phyloP scores from a whole-genome alignment of 352 stramenopile species.

The Phytophthora palmivora region DNA sequence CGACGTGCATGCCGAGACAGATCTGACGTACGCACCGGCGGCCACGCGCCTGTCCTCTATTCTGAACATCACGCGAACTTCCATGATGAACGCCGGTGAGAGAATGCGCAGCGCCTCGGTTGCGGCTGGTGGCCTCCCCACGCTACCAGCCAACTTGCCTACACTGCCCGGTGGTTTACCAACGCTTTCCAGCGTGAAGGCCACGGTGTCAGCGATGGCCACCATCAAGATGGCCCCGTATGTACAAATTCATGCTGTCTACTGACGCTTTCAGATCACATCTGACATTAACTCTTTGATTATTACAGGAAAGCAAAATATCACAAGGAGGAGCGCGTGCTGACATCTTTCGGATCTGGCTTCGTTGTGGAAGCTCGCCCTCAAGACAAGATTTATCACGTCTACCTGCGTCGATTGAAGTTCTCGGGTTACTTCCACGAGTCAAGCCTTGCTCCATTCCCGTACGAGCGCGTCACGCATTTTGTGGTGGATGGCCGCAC shows the following conservation, averaged over 20 bases:
- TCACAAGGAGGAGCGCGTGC: conserved; percentile 77
- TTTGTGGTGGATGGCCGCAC: conserved; percentile 84
- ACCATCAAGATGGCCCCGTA: conserved; percentile 75
- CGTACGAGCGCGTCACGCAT: conserved; percentile 87
- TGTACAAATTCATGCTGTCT: conserved; percentile 15
- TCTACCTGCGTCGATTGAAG: conserved; percentile 79
- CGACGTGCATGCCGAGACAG: conserved; percentile 53
- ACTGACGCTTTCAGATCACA: neutral
- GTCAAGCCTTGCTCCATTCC: conserved; percentile 62
- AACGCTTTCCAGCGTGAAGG: conserved; percentile 74
- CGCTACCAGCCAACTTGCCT: conserved; percentile 42
- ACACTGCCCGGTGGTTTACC: conserved; percentile 52
- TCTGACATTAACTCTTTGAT: conserved; percentile 10
- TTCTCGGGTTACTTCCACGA: conserved; percentile 83
- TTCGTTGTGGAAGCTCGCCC: conserved; percentile 68
- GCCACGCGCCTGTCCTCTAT: conserved; percentile 73
- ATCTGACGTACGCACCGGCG: conserved; percentile 37
- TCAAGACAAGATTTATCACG: conserved; percentile 79
- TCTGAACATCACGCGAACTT: conserved; percentile 74
- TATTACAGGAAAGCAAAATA: conserved; percentile 65
- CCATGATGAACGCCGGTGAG: conserved; percentile 69
- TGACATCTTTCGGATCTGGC: conserved; percentile 82
- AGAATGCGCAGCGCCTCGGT: conserved; percentile 70
- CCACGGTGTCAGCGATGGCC: conserved; percentile 73
- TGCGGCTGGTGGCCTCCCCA: conserved; percentile 51